phyloP scores from a whole-genome alignment of 139 green algal species.

The Bryopsis sp. region DNA sequence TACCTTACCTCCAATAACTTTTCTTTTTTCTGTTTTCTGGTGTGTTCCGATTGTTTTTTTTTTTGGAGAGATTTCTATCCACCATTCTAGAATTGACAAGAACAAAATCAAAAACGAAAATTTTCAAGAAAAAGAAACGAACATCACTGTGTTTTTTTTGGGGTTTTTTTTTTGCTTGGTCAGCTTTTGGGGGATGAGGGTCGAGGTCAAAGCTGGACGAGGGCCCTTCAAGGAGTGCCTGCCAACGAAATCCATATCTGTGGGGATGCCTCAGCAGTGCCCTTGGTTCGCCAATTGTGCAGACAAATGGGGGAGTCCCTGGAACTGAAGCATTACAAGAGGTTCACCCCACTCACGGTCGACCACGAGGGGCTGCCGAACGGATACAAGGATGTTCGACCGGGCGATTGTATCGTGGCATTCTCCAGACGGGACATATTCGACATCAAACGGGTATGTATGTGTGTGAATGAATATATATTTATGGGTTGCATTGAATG shows the following conservation, averaged over 20 bases:
- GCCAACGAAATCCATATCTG: slow-evolving; percentile 89
- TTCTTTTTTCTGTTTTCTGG: too few relatives aligned
- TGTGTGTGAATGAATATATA: too few relatives aligned
- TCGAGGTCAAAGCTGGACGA: slow-evolving; percentile 90
- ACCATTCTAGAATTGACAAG: too few relatives aligned
- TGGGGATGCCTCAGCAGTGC: slow-evolving; percentile 72
- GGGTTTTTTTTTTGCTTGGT: too few relatives aligned
- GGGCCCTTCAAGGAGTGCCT: slow-evolving; percentile 73
- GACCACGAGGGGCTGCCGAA: slow-evolving; percentile 21
- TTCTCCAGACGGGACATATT: slow-evolving; percentile 81
- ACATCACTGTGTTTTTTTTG: too few relatives aligned
- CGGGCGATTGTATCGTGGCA: slow-evolving; percentile 88
- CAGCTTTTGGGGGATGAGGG: slow-evolving; percentile 76
- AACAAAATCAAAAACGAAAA: too few relatives aligned
- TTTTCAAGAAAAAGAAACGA: too few relatives aligned
- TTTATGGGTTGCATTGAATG: too few relatives aligned
- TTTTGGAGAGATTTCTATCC: too few relatives aligned
- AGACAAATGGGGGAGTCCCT: slow-evolving; percentile 54
- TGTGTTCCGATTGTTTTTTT: too few relatives aligned
- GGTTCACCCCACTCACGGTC: slow-evolving; percentile 57
- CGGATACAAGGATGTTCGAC: slow-evolving; percentile 38
- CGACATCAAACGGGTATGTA: slow-evolving; percentile 51
- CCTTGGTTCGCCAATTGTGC: slow-evolving; percentile 54
- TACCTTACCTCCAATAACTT: too few relatives aligned
- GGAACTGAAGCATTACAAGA: slow-evolving; percentile 52